Percentiles rank a stretch among this genome's conserved stretches.
phyloP scores from a whole-genome alignment of 108 stramenopile genomes.

The Nitzschia sp. region DNA sequence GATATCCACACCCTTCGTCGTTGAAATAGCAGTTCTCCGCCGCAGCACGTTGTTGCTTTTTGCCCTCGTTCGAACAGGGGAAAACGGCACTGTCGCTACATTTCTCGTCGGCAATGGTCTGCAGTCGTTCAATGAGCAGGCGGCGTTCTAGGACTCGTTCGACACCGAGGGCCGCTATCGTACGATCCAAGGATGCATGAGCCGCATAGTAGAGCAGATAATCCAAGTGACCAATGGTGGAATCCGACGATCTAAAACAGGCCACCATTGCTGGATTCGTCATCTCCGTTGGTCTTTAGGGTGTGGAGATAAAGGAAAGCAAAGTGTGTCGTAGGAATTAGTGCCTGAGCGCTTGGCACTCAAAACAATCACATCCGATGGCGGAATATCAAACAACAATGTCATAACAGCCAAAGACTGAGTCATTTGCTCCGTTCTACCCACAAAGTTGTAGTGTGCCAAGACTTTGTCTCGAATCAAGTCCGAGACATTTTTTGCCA shows the following conservation, averaged over 20 bases:
- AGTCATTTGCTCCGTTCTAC: conserved; percentile 14
- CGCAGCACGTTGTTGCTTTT: neutral
- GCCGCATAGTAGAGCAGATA: neutral
- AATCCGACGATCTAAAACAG: neutral
- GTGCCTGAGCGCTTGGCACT: conserved; percentile 6
- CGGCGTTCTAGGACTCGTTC: neutral
- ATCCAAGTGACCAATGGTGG: neutral
- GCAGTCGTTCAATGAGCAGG: neutral
- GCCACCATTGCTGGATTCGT: neutral
- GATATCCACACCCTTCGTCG: conserved; percentile 4
- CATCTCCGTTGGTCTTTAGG: neutral
- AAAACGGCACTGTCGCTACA: neutral
- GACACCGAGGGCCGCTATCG: neutral
- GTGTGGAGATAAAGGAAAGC: neutral
- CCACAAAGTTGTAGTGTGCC: conserved; percentile 8
- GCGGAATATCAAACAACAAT: conserved; percentile 12
- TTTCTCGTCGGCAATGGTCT: neutral
- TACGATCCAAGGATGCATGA: neutral
- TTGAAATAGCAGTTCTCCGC: conserved; percentile 1
- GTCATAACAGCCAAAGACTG: conserved; percentile 33
- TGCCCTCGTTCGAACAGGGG: conserved; percentile 3
- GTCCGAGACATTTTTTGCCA: no score
- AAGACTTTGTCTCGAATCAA: conserved; percentile 10
- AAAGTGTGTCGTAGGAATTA: neutral
- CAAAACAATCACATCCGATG: conserved; percentile 20